phyloP scores from a whole-genome alignment of 2,329 filamentous ascomycete species.

The Phoma sp. region DNA sequence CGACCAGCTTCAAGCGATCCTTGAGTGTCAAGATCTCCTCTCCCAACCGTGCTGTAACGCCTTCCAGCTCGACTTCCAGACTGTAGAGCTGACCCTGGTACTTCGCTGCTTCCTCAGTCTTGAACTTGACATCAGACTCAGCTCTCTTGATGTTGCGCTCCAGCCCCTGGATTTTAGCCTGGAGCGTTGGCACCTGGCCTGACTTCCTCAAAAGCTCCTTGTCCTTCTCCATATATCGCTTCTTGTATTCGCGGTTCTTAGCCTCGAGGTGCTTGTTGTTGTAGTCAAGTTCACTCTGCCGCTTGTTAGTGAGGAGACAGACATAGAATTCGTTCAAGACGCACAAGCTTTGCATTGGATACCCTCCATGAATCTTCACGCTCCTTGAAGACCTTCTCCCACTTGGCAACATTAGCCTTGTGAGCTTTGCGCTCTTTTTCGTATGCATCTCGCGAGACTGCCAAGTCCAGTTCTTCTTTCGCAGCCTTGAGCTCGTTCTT shows the following conservation, averaged over 20 bases:
- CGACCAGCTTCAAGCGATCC: slow-evolving; percentile 68
- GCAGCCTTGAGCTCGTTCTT: slow-evolving; percentile 32
- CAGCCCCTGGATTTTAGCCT: slow-evolving; percentile 38
- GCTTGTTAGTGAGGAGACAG: neutral
- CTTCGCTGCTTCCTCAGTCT: slow-evolving; percentile 42
- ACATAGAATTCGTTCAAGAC: slow-evolving; percentile 1
- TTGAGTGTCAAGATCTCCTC: slow-evolving; percentile 71
- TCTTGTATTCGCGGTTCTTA: slow-evolving; percentile 38
- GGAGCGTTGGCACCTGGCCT: slow-evolving; percentile 34
- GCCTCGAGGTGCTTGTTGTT: slow-evolving; percentile 32
- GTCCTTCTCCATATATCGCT: slow-evolving; percentile 29
- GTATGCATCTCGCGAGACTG: slow-evolving; percentile 35
- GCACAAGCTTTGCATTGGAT: slow-evolving; percentile 35
- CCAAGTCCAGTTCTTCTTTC: slow-evolving; percentile 30
- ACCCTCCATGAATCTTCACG: slow-evolving; percentile 39
- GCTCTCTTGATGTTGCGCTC: slow-evolving; percentile 35
- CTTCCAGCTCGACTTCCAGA: slow-evolving; percentile 58
- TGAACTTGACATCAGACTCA: slow-evolving; percentile 41
- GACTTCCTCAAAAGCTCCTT: slow-evolving; percentile 33
- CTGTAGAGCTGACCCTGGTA: slow-evolving; percentile 54
- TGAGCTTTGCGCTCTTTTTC: slow-evolving; percentile 39
- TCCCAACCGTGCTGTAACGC: slow-evolving; percentile 67
- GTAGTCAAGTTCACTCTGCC: slow-evolving; percentile 31
- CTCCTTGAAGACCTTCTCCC: slow-evolving; percentile 41
- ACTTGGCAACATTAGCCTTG: slow-evolving; percentile 42